phyloP scores from a whole-genome alignment of 805 yeast genomes.

The Ogataea populi-albae region DNA sequence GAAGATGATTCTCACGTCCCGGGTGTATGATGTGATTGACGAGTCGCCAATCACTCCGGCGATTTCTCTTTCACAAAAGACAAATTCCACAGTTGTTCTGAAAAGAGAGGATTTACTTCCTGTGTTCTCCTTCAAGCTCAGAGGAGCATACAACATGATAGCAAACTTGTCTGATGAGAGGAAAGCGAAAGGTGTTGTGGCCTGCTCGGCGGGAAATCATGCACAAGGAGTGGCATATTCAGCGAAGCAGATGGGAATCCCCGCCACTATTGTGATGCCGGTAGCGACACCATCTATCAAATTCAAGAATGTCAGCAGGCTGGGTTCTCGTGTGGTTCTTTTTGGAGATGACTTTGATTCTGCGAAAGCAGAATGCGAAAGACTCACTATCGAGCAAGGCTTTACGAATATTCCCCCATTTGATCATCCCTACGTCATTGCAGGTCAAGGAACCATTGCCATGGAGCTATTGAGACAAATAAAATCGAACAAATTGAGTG shows the following conservation, averaged over 20 bases:
- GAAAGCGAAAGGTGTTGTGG: slow-evolving; percentile 83
- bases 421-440: slow-evolving; percentile 96
- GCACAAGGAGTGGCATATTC: slow-evolving; percentile 98
- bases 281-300: slow-evolving; percentile 94
- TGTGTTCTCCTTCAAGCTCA: slow-evolving; percentile 90
- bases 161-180: slow-evolving; percentile 73
- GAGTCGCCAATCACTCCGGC: slow-evolving; percentile 86
- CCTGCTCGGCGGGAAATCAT: slow-evolving; percentile 98
- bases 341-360: slow-evolving; percentile 93
- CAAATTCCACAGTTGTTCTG: slow-evolving; percentile 71
- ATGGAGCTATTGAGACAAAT: slow-evolving; percentile 89
- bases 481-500: slow-evolving; percentile 69
- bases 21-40: slow-evolving; percentile 91
- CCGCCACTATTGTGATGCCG: slow-evolving; percentile 98
- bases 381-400: slow-evolving; percentile 66
- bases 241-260: slow-evolving; percentile 78
- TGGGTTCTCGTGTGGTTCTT: slow-evolving; percentile 92
- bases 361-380: slow-evolving; percentile 87
- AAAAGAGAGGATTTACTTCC: slow-evolving; percentile 94
- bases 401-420: slow-evolving; percentile 95
- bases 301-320: slow-evolving; percentile 82
- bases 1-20: slow-evolving; percentile 81
- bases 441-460: slow-evolving; percentile 98
- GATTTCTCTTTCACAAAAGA: slow-evolving; percentile 64
- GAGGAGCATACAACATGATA: slow-evolving; percentile 98